phyloP scores from a whole-genome alignment of 768 basidiomycete genomes.

The Pholiota microspora region DNA sequence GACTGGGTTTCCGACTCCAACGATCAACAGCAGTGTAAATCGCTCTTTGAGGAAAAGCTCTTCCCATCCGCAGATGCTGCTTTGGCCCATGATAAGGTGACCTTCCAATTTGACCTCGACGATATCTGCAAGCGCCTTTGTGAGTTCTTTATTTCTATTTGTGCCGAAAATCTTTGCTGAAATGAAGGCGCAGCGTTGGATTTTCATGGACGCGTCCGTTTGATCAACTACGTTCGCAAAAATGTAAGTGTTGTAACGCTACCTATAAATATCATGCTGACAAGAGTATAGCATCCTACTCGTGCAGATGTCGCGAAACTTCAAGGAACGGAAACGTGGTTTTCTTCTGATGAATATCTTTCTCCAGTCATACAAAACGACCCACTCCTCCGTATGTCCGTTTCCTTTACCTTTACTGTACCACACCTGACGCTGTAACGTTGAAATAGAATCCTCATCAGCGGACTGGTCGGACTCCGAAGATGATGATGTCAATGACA shows the following conservation, averaged over 20 bases:
- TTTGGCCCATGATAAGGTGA: constrained; percentile 56
- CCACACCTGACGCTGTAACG: constrained; percentile 2
- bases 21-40: constrained; percentile 52
- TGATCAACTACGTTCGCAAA: constrained; percentile 87
- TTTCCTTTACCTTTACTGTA: constrained; percentile 11
- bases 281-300: constrained; percentile 47
- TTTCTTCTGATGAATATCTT: constrained; percentile 77
- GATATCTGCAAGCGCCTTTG: constrained; percentile 49
- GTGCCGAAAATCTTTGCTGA: neutral
- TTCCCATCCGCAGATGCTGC: constrained; percentile 61
- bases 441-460: constrained; percentile 53
- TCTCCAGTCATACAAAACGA: constrained; percentile 84
- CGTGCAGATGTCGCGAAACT: constrained; percentile 43
- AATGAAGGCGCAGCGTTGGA: constrained; percentile 55
- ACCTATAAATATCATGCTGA: constrained; percentile 2
- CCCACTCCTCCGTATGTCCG: constrained; percentile 77
- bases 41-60: constrained; percentile 70
- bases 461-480: constrained; percentile 81
- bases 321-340: constrained; percentile 58
- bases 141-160: constrained; percentile 30
- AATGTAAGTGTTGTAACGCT: constrained; percentile 40
- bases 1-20: constrained; percentile 79
- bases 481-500: constrained; percentile 40
- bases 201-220: constrained; percentile 72
- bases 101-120: constrained; percentile 63